Evolutionary conservation across 768 basidiomycete species (phyloP).

Genomic region (Suillus brevipes): DNA sequence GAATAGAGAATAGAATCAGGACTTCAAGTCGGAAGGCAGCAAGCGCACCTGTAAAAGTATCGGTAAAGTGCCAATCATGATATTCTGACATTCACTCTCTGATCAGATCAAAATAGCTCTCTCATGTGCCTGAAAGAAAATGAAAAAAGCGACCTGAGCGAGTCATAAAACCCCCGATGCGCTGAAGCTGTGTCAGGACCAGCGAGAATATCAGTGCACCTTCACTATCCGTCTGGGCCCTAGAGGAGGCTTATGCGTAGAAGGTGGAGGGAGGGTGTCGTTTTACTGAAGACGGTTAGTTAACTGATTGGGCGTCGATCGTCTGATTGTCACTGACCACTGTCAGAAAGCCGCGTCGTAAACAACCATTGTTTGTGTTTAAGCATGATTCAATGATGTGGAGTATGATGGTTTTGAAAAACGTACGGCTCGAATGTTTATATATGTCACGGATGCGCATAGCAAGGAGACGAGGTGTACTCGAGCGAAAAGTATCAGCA

Average conservation of each 20-base stretch:
- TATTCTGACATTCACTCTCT: not conserved
- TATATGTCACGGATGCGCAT: not conserved
- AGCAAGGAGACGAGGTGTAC: not conserved
- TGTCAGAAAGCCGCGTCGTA: not conserved
- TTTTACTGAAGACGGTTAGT: not conserved
- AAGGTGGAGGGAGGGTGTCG: not conserved
- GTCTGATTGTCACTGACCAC: too few relatives aligned
- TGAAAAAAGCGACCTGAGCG: not conserved
- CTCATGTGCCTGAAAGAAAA: not conserved
- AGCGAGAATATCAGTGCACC: not conserved
- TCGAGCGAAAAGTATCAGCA: not conserved
- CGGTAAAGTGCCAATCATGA: not conserved
- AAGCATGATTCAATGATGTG: not conserved
- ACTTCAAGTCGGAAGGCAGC: not conserved
- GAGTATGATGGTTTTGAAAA: not conserved
- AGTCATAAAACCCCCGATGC: not conserved
- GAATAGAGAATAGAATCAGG: not conserved
- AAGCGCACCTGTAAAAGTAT: not conserved
- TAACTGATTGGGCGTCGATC: not conserved
- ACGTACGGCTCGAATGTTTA: not conserved
- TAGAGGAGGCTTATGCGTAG: not conserved
- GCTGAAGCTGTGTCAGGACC: not conserved
- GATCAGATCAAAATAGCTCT: not conserved
- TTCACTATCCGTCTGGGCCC: not conserved
- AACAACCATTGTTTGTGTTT: not conserved